phyloP scores from a whole-genome alignment of 75 land plant genomes.

The Cunninghamia lanceolata region DNA sequence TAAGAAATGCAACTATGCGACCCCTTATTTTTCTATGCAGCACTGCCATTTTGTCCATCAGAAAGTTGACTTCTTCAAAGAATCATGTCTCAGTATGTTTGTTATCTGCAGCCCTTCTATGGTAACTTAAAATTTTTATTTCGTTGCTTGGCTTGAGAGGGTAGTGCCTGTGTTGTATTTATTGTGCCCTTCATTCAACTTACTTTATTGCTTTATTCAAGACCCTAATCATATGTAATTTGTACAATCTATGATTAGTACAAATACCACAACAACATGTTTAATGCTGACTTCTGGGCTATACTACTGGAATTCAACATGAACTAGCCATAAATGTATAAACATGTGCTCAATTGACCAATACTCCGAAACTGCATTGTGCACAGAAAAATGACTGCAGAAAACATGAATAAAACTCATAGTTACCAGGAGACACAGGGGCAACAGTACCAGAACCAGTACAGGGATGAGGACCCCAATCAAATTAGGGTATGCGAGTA shows the following conservation, averaged over 20 bases:
- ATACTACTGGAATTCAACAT: not conserved
- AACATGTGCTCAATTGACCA: not conserved
- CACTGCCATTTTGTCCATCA: not conserved
- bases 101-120: not conserved
- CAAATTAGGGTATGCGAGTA: no score
- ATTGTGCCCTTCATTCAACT: not conserved
- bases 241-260: not conserved
- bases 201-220: not conserved
- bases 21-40: not conserved
- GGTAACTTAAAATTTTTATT: not conserved
- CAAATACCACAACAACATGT: not conserved
- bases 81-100: not conserved
- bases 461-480: no score
- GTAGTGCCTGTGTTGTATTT: not conserved
- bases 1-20: not conserved
- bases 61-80: not conserved
- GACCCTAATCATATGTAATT: not conserved
- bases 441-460: no score
- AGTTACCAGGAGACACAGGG: no score
- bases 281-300: not conserved
- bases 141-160: not conserved
- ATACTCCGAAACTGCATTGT: not conserved
- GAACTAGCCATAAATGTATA: not conserved
- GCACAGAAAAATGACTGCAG: not conserved
- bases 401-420: no score